These are phyloP conservation scores for Spergularia azorica DNA, from an alignment of 179 eudicot genomes.

Conservation along the genomic window DNA sequence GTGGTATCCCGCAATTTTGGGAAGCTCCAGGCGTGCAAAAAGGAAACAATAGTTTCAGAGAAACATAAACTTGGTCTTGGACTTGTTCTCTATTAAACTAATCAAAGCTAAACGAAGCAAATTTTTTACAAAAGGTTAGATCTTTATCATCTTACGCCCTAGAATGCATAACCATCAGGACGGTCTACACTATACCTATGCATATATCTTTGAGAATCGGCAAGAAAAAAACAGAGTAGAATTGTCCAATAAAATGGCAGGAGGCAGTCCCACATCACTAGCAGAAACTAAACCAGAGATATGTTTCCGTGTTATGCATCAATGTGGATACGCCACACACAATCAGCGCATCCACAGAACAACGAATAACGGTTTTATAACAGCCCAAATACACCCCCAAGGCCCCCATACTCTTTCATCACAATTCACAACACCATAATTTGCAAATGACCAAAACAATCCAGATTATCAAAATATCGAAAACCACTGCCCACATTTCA, in stretches of 20 bases:
- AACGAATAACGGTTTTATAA: neutral
- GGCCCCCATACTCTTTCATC: neutral
- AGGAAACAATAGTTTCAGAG: too few species aligned
- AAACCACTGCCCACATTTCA: neutral
- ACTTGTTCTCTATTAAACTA: neutral
- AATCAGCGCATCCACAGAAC: too few species aligned
- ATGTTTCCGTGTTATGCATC: neutral
- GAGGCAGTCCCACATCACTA: too few species aligned
- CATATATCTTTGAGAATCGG: neutral
- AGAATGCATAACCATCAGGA: neutral
- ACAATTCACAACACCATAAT: neutral
- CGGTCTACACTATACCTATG: neutral
- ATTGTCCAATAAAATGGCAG: neutral
- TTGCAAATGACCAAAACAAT: neutral
- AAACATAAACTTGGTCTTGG: too few species aligned
- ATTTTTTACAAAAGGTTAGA: neutral
- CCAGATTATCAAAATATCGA: neutral
- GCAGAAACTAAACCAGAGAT: neutral
- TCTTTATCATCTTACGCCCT: neutral
- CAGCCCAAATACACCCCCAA: neutral
- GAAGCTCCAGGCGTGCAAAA: too few species aligned
- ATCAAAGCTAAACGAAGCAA: too few species aligned
- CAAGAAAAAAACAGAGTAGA: neutral
- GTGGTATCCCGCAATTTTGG: too few species aligned
- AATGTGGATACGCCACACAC: neutral